Percentiles rank a stretch among this genome's conserved stretches.
Conservation (phyloP, 2,329 filamentous ascomycete species). For the Canariomyces notabilis region DNA sequence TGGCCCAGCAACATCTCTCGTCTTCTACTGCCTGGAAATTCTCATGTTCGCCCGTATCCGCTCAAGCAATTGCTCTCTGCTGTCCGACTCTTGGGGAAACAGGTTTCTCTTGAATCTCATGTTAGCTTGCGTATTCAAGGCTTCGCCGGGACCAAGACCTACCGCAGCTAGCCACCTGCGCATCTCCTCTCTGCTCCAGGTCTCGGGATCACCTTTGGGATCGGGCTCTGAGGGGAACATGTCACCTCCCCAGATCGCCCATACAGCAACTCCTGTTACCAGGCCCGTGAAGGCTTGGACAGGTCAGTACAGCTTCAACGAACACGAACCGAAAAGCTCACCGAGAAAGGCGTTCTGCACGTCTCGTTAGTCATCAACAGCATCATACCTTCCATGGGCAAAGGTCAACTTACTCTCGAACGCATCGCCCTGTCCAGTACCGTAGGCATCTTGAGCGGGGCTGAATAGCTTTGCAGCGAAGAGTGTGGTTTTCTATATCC, state of each 20-base stretch:
- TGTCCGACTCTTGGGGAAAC: constrained; percentile 39
- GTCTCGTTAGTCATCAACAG: constrained; percentile 1
- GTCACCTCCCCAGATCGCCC: constrained; percentile 80
- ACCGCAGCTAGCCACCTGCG: constrained; percentile 76
- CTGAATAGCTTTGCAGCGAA: neutral
- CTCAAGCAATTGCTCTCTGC: constrained; percentile 43
- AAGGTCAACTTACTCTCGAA: constrained; percentile 54
- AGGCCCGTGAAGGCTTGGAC: constrained; percentile 70
- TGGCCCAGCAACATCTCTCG: neutral
- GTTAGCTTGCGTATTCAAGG: constrained; percentile 11
- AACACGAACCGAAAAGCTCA: constrained; percentile 32
- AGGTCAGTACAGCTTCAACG: constrained; percentile 21
- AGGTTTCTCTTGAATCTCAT: constrained; percentile 39
- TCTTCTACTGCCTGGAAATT: constrained; percentile 32
- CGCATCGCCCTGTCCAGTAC: constrained; percentile 62
- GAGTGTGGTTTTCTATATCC: neutral
- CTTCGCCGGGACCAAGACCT: constrained; percentile 36
- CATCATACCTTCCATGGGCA: constrained; percentile 1
- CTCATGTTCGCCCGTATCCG: constrained; percentile 46
- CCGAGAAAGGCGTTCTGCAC: constrained; percentile 64
- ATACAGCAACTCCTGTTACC: constrained; percentile 74
- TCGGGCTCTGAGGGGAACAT: constrained; percentile 73
- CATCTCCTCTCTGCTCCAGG: constrained; percentile 77
- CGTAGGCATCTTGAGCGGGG: constrained; percentile 57
- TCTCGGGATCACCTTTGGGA: constrained; percentile 65